Evolutionary conservation across 129 eudicot species (phyloP), one percentile per base, ranked within the genome.

Genomic region (Flaveria brownii): DNA sequence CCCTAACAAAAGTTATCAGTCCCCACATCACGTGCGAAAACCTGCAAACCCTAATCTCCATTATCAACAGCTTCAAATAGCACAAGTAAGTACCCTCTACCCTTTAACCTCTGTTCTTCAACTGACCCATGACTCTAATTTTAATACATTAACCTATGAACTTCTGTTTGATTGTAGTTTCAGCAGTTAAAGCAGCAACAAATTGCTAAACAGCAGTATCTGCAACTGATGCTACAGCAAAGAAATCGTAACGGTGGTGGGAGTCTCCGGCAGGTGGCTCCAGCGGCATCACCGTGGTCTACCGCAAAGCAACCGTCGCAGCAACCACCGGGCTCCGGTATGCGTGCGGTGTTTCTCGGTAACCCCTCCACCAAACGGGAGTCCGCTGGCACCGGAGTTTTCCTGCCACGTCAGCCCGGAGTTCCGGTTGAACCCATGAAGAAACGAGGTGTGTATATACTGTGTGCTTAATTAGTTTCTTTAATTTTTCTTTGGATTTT

Each of bases 371-470:
- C 87, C 0, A 87, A 88, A 72, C 88, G 91, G 1, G 98, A 86
- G 77, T 80, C 86, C 46, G 65, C 90, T 2, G 98, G 98, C 9
- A 93, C 98, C 0, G 98, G 98, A 0, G 98, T 93, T 12, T 93
- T 93, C 74, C 43, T 93, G 82, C 98, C 98, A 4, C 83, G 98
- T 20, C 84, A 88, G 36, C 50, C 77, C 12, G 96, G 88, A 14
- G 73, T 89, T 26, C 86, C 89, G 26, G 23, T 82, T 18, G 96
- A 85, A 30, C 75, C 93, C 10, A 67, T 78, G 28, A 93, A 87
- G 72, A 87, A 91, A 39, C 77, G 88, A 55, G 97, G 97, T 90
- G 2, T 13, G 30, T 7, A 22, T 2, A 13, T 9, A 13, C 9
- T 23, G 1, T 23, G 1, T 55, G 11, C 8, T 10, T 22, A 49